A percentile compares a stretch with the other conserved stretches of the same genome.
phyloP scores from a whole-genome alignment of 345 rosid species.

The Iberis pinnata region DNA sequence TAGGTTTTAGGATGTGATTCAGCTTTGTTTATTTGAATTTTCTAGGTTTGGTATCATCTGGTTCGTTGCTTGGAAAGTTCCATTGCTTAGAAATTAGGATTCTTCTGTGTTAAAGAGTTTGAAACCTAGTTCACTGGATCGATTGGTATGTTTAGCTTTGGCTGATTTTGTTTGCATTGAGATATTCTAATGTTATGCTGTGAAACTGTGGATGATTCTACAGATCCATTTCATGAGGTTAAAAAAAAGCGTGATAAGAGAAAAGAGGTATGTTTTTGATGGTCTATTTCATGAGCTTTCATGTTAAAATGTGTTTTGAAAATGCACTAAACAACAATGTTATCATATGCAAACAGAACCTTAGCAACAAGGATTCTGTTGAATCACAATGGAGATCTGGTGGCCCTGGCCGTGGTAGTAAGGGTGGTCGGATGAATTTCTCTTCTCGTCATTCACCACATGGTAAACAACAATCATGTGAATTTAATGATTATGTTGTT shows the following conservation, averaged over 20 bases:
- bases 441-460: constrained; percentile 43
- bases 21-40: neutral
- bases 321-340: constrained; percentile 2
- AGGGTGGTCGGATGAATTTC: constrained; percentile 45
- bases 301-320: neutral
- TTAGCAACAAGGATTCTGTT: constrained; percentile 53
- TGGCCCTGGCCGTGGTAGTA: constrained; percentile 51
- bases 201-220: constrained; percentile 20
- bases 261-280: constrained; percentile 55
- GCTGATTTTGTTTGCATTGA: neutral
- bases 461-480: constrained; percentile 38
- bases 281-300: neutral
- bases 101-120: too few relatives aligned
- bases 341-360: constrained; percentile 38
- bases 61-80: too few relatives aligned
- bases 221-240: constrained; percentile 89
- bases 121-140: constrained; percentile 21
- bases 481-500: constrained; percentile 5
- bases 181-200: constrained; percentile 23
- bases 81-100: too few relatives aligned
- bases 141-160: too few relatives aligned
- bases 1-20: constrained; percentile 29
- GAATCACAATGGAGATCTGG: constrained; percentile 72
- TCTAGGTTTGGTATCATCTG: neutral
- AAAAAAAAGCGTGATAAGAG: constrained; percentile 70